Conservation (phyloP, 1,284 basidiomycete genomes). For the Malassezia vespertilionis region DNA sequence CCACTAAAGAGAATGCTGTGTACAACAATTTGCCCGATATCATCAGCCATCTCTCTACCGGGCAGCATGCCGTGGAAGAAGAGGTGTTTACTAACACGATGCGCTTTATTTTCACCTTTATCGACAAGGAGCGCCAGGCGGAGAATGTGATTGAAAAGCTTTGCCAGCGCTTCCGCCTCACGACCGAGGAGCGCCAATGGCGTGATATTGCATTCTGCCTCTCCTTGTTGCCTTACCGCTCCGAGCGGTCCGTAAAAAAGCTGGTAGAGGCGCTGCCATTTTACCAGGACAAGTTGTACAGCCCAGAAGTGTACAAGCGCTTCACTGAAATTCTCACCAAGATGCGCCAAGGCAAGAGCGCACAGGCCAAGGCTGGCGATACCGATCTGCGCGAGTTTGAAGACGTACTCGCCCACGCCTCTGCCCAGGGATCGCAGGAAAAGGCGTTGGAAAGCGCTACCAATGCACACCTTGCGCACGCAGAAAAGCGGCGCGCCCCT, state of each 20-base stretch:
- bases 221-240: conserved; percentile 88
- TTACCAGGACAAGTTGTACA: conserved; percentile 87
- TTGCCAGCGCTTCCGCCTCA: conserved; percentile 61
- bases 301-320: conserved; percentile 66
- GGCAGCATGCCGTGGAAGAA: conserved; percentile 86
- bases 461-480: conserved; percentile 23
- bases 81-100: conserved; percentile 83
- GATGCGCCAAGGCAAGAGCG: conserved; percentile 23
- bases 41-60: conserved; percentile 66
- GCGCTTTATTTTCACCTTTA: conserved; percentile 89
- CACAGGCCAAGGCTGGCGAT: conserved; percentile 8
- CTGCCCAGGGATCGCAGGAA: conserved; percentile 76
- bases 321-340: conserved; percentile 81
- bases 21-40: conserved; percentile 82
- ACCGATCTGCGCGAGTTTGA: conserved; percentile 41
- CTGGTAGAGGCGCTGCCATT: conserved; percentile 65
- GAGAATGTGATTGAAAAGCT: conserved; percentile 47
- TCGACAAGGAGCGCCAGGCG: conserved; percentile 63
- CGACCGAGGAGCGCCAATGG: conserved; percentile 86
- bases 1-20: conserved; percentile 93
- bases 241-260: conserved; percentile 88
- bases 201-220: conserved; percentile 92
- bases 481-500: conserved; percentile 11
- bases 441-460: conserved; percentile 64
- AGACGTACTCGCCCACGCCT: conserved; percentile 71